A percentile compares a stretch with the other conserved stretches of the same genome.
phyloP scores from a whole-genome alignment of 1,139 yeast genomes.

The Geotrichum siamense region DNA sequence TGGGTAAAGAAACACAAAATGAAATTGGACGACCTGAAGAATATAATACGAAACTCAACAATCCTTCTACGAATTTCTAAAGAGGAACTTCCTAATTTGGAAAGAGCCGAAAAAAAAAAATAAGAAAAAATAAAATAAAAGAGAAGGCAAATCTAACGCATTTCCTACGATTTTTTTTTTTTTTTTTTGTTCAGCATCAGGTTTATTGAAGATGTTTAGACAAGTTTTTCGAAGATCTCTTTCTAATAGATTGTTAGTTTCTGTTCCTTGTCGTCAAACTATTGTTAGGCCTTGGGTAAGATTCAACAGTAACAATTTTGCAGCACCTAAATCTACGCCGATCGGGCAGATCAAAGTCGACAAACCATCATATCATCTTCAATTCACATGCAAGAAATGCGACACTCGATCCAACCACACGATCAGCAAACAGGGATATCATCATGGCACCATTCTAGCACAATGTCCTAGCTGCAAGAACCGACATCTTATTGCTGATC shows the following conservation, averaged over 20 bases:
- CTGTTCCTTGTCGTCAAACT: neutral
- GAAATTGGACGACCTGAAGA: neutral
- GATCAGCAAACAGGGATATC: slow-evolving; percentile 86
- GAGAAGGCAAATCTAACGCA: neutral
- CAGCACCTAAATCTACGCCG: slow-evolving; percentile 1
- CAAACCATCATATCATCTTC: slow-evolving; percentile 74
- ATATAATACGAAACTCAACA: neutral
- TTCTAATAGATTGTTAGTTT: neutral
- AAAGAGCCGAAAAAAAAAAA: neutral
- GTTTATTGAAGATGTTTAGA: neutral
- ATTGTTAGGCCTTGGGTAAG: neutral
- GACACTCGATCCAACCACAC: slow-evolving; percentile 76
- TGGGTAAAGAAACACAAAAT: neutral
- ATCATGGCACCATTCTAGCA: slow-evolving; percentile 76
- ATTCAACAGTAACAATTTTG: neutral
- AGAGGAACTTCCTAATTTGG: neutral
- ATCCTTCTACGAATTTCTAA: slow-evolving; percentile 2
- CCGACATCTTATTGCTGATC: slow-evolving; percentile 90
- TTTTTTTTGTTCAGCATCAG: neutral
- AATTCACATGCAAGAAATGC: slow-evolving; percentile 90
- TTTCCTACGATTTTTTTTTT: neutral
- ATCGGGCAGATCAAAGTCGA: slow-evolving; percentile 23
- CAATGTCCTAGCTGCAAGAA: slow-evolving; percentile 89
- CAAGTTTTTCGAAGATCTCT: neutral
- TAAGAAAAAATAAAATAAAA: neutral